Evolutionary conservation across 78 protist genomes (phyloP), one percentile per base, ranked within the genome.

Genomic region (Dictyostelium capitatum): DNA sequence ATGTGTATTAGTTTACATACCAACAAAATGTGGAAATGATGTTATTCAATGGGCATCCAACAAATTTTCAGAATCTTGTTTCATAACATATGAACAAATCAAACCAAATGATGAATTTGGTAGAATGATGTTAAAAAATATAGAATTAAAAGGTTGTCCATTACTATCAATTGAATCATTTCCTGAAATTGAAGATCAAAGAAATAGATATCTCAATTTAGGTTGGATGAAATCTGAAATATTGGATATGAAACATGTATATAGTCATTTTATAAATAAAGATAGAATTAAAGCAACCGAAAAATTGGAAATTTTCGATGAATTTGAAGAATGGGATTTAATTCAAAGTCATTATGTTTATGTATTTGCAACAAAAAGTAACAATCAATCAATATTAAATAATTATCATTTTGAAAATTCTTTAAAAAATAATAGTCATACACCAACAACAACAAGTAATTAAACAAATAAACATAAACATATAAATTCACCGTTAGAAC

Each of bases 61-160:
- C 37, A 48, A 67, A 28, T 91, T 91, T 41, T 43, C 43, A 28
- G 84, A 77, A 67, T 53, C 90, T 37, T 15, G 62, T 46, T 91
- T 91, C 30, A 79, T 83, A 30, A 91, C 95, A 3, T 91, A 91
- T 20, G 95, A 91, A 81, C 95, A 91, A 79, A 91, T 91, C 28
- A 91, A 83, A 82, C 95, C 95, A 14, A 51, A 72, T 79, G 95
- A 91, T 74, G 92, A 82, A 70, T 91, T 91, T 82, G 95, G 95
- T 46, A 12, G 53, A 69, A 83, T 91, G 92, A 91, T 91, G 95
- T 46, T 91, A 51, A 83, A 91, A 50, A 91, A 91, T 91, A 83
- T 91, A 10, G 89, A 90, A 59, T 85, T 89, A 89, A 48, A 83
- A 81, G 95, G 95, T 10, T 91, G 95, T 91, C 95, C 95, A 47